These are phyloP conservation scores for Hirschioporus abietinus DNA, from an alignment of 768 basidiomycete species.

Conservation along the genomic window DNA sequence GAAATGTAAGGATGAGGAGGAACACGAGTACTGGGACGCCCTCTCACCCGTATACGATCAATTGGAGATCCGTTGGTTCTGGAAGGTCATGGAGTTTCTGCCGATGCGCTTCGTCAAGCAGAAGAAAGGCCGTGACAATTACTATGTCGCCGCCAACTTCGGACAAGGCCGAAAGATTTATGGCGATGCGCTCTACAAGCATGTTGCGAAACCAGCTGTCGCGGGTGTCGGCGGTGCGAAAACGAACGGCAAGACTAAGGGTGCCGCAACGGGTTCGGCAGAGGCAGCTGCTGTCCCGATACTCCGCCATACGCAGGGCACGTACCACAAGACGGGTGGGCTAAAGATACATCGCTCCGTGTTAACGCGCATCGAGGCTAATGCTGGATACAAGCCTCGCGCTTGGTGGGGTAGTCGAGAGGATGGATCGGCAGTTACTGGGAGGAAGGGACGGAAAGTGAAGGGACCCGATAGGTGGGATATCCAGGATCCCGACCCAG, in stretches of 20 bases:
- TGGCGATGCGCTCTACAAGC: not conserved
- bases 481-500: not conserved
- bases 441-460: not conserved
- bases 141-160: not conserved
- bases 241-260: not conserved
- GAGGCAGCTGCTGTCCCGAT: not conserved
- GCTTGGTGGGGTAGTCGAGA: not conserved
- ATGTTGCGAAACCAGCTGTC: not conserved
- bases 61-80: conserved; percentile 9
- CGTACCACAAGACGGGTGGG: conserved; percentile 3
- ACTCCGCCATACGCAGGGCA: not conserved
- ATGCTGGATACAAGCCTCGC: not conserved
- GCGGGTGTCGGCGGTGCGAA: not conserved
- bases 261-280: not conserved
- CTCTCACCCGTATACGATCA: conserved; percentile 13
- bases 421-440: not conserved
- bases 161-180: not conserved
- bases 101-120: conserved; percentile 17
- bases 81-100: conserved; percentile 19
- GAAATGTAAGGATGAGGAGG: conserved; percentile 3
- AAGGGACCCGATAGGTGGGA: not conserved
- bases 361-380: conserved; percentile 11
- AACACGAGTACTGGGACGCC: conserved; percentile 11
- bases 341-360: conserved; percentile 15
- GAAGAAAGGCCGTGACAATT: conserved; percentile 11